A percentile compares a stretch with the other conserved stretches of the same genome.
Evolutionary conservation across 768 basidiomycete genomes (phyloP).

Genomic region (Amyloporia xantha): DNA sequence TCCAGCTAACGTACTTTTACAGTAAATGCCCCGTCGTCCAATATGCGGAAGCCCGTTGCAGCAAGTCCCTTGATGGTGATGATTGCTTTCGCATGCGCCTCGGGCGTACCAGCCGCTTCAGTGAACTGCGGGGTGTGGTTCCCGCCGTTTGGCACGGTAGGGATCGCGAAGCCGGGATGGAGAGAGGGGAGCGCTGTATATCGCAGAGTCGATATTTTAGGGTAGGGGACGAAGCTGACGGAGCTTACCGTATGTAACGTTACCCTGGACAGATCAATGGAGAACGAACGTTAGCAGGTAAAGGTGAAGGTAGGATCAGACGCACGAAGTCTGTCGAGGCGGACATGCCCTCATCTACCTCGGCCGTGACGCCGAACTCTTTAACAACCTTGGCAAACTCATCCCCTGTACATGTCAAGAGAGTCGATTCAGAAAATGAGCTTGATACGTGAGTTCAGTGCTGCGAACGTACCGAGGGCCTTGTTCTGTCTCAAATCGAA

Average conservation of each 20-base stretch:
- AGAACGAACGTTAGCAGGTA: slow-evolving; percentile 1
- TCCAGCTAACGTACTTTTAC: slow-evolving; percentile 35
- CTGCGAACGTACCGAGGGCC: slow-evolving; percentile 19
- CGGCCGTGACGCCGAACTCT: slow-evolving; percentile 37
- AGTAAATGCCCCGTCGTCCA: slow-evolving; percentile 54
- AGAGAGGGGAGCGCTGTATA: slow-evolving; percentile 19
- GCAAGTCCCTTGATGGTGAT: slow-evolving; percentile 55
- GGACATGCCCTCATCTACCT: slow-evolving; percentile 29
- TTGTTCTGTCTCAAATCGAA: slow-evolving; percentile 30
- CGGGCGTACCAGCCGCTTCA: slow-evolving; percentile 46
- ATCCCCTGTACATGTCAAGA: slow-evolving; percentile 31
- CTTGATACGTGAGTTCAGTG: background rate
- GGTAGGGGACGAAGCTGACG: slow-evolving; percentile 15
- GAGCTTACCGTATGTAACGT: slow-evolving; percentile 62
- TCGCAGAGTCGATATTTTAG: background rate
- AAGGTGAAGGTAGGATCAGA: slow-evolving; percentile 13
- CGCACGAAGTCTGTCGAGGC: slow-evolving; percentile 80
- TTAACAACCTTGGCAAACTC: slow-evolving; percentile 44
- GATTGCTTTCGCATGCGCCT: slow-evolving; percentile 60
- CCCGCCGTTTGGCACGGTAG: slow-evolving; percentile 62
- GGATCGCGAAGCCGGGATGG: slow-evolving; percentile 39
- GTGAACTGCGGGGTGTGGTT: slow-evolving; percentile 72
- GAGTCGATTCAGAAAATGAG: background rate
- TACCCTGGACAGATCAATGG: slow-evolving; percentile 56
- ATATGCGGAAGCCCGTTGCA: slow-evolving; percentile 49